Evolutionary conservation across 2,329 filamentous ascomycete species (phyloP), one percentile per base, ranked within the genome.

Genomic region (Neofusicoccum sp.): DNA sequence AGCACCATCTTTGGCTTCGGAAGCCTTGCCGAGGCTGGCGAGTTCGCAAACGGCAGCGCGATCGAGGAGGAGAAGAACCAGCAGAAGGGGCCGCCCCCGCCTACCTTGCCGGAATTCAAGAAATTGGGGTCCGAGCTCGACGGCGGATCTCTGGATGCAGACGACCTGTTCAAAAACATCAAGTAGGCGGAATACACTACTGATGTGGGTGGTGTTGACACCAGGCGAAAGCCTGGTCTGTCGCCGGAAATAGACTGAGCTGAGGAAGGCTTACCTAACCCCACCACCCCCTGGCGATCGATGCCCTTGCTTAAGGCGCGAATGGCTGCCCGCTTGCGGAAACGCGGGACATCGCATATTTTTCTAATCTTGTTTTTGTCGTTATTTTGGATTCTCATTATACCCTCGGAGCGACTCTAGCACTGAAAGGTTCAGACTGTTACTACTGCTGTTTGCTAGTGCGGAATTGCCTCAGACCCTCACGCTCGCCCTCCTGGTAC

Each of bases 61-160:
- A 38, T 47, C n/a, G 43, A 62, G n/a, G 61, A 66, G 3, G 64
- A 65, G 63, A 69, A 69, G 36, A 60, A 66, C 3, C 64, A 65
- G 64, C 69, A 69, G 62, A 71, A 72, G 62, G 72, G 70, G 3
- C 74, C 74, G 24, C 75, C 74, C 24, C 71, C 75, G n/a, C 75
- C 75, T 30, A 72, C 73, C 12, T 65, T 77, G 34, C 75, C 75
- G 8, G 73, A 73, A 57, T 70, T 76, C 58, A 69, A 69, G 61
- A 66, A 70, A 14, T 73, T 76, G 60, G 71, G 59, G 9, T 40
- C 49, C 7, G 59, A 45, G 14, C 30, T 61, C 30, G 41, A 61
- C 16, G 49, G 51, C 16, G 59, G 59, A 34, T 28, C 49, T 16
- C 45, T 61, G 20, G 59, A 43, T 24, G 49, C 49, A 11, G 59